phyloP scores from a whole-genome alignment of 2,329 filamentous ascomycete species.

The Chaetomium sp. region DNA sequence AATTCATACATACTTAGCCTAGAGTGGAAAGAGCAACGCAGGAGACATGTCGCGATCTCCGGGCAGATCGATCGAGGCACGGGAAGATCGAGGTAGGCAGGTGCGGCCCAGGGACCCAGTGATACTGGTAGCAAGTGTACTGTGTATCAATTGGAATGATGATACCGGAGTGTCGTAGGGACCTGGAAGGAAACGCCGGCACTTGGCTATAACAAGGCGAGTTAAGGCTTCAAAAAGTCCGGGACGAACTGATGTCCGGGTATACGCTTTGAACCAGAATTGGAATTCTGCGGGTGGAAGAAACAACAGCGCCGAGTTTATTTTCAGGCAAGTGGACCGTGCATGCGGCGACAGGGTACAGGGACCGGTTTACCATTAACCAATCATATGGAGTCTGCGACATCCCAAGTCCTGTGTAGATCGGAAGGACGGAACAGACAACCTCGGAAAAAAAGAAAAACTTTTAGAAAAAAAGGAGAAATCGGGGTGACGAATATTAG shows the following conservation, averaged over 20 bases:
- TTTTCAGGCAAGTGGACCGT: constrained; percentile 21
- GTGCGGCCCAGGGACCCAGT: constrained; percentile 7
- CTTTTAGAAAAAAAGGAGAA: neutral
- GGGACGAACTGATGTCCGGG: constrained; percentile 33
- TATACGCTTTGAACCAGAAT: constrained; percentile 29
- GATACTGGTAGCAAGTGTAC: neutral
- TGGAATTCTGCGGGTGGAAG: constrained; percentile 27
- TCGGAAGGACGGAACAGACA: neutral
- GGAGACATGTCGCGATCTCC: neutral
- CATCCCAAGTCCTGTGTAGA: neutral
- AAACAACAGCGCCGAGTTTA: constrained; percentile 18
- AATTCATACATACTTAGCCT: no score
- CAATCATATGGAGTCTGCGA: neutral
- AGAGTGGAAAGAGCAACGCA: neutral
- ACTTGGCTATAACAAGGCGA: constrained; percentile 32
- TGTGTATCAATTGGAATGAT: constrained; percentile 19
- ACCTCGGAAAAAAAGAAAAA: neutral
- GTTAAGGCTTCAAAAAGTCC: constrained; percentile 27
- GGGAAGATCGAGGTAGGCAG: constrained; percentile 18
- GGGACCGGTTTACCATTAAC: no score
- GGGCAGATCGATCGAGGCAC: neutral
- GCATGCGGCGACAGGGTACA: constrained; percentile 1
- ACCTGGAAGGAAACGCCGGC: constrained; percentile 30
- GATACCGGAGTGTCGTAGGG: constrained; percentile 8
- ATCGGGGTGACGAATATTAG: neutral